These are phyloP conservation scores for Alternaria longipes DNA, from an alignment of 2,329 filamentous ascomycete genomes.

Conservation along the genomic window DNA sequence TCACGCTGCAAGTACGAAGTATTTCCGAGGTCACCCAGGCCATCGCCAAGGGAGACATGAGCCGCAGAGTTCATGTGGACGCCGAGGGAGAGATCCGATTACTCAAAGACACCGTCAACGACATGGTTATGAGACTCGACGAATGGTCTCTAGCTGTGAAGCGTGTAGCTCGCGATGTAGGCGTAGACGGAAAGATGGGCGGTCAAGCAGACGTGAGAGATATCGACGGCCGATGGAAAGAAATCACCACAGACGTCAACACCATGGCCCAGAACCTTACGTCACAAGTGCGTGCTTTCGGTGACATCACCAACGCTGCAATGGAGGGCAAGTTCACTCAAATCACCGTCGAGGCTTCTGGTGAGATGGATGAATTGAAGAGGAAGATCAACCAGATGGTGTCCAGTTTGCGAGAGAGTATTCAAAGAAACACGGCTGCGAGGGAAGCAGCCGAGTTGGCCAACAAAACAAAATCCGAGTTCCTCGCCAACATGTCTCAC, in stretches of 20 bases:
- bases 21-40: slow-evolving; percentile 95
- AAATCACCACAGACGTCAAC: slow-evolving; percentile 96
- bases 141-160: slow-evolving; percentile 97
- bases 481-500: slow-evolving; percentile 98
- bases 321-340: slow-evolving; percentile 98
- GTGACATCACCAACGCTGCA: slow-evolving; percentile 96
- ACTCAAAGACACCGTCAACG: slow-evolving; percentile 95
- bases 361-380: slow-evolving; percentile 99
- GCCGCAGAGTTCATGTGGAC: slow-evolving; percentile 92
- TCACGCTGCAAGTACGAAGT: slow-evolving; percentile 77
- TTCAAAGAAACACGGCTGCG: slow-evolving; percentile 94
- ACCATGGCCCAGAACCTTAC: slow-evolving; percentile 87
- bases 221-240: slow-evolving; percentile 94
- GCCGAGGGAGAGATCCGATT: slow-evolving; percentile 94
- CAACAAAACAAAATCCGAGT: slow-evolving; percentile 98
- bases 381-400: slow-evolving; percentile 99
- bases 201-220: slow-evolving; percentile 95
- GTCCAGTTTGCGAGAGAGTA: slow-evolving; percentile 91
- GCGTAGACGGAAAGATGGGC: slow-evolving; percentile 98
- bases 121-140: slow-evolving; percentile 96
- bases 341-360: slow-evolving; percentile 94
- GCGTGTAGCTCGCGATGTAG: slow-evolving; percentile 93
- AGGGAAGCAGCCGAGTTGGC: slow-evolving; percentile 95
- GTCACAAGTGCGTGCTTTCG: slow-evolving; percentile 96
- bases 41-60: slow-evolving; percentile 95